Conservation (phyloP, 225 moss, liverwort and hornwort species). For the Marchantia paleacea region DNA sequence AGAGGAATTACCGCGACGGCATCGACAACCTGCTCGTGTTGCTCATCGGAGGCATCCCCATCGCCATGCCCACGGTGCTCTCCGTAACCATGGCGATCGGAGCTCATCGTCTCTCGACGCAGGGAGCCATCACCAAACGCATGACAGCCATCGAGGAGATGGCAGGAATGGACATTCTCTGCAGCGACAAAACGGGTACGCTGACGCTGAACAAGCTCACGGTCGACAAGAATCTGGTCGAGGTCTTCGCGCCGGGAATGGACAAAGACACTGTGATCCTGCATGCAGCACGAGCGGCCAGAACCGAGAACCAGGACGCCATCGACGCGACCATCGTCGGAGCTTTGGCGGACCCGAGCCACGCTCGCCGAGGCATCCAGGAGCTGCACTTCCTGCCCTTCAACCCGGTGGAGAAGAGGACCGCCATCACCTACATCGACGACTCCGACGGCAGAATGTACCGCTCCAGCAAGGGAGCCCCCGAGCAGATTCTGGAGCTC, state of each 20-base stretch:
- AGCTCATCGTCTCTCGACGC: conserved; percentile 19
- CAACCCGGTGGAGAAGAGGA: conserved; percentile 24
- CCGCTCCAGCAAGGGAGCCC: conserved; percentile 21
- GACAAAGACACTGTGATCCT: conserved; percentile 16
- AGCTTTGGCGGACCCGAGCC: not conserved
- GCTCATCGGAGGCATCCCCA: conserved; percentile 31
- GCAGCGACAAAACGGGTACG: conserved; percentile 29
- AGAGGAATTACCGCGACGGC: conserved; percentile 17
- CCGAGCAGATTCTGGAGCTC: conserved; percentile 21
- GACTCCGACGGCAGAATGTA: conserved; percentile 16
- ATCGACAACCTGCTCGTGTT: conserved; percentile 28
- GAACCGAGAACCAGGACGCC: conserved; percentile 22
- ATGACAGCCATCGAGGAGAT: conserved; percentile 30
- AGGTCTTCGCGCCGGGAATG: not conserved
- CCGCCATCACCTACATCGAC: conserved; percentile 24
- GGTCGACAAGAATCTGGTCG: conserved; percentile 19
- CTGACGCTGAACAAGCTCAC: conserved; percentile 28
- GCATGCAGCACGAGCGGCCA: conserved; percentile 13
- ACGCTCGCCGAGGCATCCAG: conserved; percentile 18
- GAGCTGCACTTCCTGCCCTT: conserved; percentile 28
- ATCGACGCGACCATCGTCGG: conserved; percentile 25
- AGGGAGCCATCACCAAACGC: conserved; percentile 28
- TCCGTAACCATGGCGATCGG: conserved; percentile 33
- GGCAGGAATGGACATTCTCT: conserved; percentile 28
- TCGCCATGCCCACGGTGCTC: conserved; percentile 31